Percentiles rank a stretch among this genome's conserved stretches.
phyloP scores from a whole-genome alignment of 176 grass and related monocot genomes.

The Cocos nucifera region DNA sequence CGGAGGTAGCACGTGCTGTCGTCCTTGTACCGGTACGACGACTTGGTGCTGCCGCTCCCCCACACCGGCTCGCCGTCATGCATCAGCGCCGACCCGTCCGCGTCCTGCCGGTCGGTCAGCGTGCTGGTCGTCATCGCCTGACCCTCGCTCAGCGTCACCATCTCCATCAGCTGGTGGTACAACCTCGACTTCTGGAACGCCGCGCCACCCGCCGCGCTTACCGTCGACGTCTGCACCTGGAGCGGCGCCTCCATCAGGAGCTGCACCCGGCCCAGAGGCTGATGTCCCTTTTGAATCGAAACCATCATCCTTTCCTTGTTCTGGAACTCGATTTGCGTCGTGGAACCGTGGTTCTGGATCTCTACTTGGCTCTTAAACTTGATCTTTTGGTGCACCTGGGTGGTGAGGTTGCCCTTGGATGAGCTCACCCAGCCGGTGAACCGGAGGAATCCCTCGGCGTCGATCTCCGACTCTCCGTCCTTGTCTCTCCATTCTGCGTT shows the following conservation, averaged over 20 bases:
- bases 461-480: neutral
- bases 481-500: no score
- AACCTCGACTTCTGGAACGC: neutral
- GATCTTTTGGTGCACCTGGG: neutral
- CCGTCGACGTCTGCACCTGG: neutral
- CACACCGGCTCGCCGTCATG: neutral
- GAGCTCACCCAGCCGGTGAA: neutral
- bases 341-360: neutral
- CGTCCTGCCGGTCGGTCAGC: neutral
- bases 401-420: neutral
- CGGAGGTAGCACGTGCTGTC: neutral
- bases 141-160: neutral
- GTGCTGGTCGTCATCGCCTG: neutral
- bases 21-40: neutral
- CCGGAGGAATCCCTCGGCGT: neutral
- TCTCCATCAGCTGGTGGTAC: neutral
- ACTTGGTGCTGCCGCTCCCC: neutral
- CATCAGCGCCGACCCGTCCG: neutral
- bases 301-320: neutral
- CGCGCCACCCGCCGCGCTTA: neutral
- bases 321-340: neutral
- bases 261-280: neutral
- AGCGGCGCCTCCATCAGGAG: neutral
- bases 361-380: neutral
- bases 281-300: neutral